Conservation (phyloP, 2,329 filamentous ascomycete genomes). For the Fusarium sp. region DNA sequence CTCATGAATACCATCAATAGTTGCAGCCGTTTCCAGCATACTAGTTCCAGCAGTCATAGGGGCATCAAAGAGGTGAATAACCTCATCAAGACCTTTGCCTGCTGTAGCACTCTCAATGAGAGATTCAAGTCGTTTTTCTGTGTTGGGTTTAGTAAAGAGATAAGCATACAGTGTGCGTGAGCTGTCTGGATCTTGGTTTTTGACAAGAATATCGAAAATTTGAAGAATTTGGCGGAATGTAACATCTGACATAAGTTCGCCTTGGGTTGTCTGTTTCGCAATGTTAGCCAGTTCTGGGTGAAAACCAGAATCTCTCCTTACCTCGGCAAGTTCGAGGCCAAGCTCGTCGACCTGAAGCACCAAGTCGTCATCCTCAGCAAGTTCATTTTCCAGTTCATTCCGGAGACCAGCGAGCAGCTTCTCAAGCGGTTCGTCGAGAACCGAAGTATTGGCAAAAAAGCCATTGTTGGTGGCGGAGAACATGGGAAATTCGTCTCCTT, state of each 20-base stretch:
- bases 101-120: constrained; percentile 56
- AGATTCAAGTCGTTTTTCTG: constrained; percentile 53
- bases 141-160: constrained; percentile 54
- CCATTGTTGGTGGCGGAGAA: constrained; percentile 52
- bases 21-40: constrained; percentile 25
- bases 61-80: constrained; percentile 53
- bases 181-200: constrained; percentile 56
- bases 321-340: constrained; percentile 64
- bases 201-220: constrained; percentile 56
- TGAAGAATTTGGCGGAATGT: constrained; percentile 56
- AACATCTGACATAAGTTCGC: constrained; percentile 49
- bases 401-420: constrained; percentile 58
- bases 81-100: constrained; percentile 55
- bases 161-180: constrained; percentile 56
- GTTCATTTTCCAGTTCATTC: constrained; percentile 58
- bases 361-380: constrained; percentile 59
- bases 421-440: constrained; percentile 58
- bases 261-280: constrained; percentile 49
- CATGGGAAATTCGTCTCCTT: constrained; percentile 56
- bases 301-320: constrained; percentile 42
- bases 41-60: constrained; percentile 33
- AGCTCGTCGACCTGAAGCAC: constrained; percentile 64
- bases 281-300: constrained; percentile 40
- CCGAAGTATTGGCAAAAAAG: constrained; percentile 58
- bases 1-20: constrained; percentile 36